These are phyloP conservation scores for Pseudogymnoascus sp. DNA, from an alignment of 2,329 filamentous ascomycete genomes.

Conservation along the genomic window DNA sequence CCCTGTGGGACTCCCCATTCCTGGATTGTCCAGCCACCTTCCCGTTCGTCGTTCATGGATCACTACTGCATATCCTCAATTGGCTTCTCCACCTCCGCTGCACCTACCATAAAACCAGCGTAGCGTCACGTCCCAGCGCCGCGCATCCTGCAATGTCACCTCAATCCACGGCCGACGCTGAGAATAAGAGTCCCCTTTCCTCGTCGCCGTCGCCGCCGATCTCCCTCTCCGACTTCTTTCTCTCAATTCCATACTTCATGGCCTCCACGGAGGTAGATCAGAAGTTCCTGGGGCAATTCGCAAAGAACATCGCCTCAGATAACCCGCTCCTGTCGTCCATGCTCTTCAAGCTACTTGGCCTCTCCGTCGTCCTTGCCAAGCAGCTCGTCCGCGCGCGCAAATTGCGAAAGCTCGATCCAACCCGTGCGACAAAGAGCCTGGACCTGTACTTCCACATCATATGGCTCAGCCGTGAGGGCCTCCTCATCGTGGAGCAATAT, in stretches of 20 bases:
- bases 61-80: slow-evolving; percentile 4
- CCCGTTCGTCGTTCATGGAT: background rate
- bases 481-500: slow-evolving; percentile 79
- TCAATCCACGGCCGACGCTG: background rate
- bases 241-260: slow-evolving; percentile 45
- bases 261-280: slow-evolving; percentile 95
- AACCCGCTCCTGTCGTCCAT: slow-evolving; percentile 74
- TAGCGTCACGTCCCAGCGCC: slow-evolving; percentile 3
- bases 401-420: slow-evolving; percentile 70
- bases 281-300: slow-evolving; percentile 88
- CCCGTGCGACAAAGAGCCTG: slow-evolving; percentile 69
- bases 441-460: slow-evolving; percentile 86
- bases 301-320: slow-evolving; percentile 66
- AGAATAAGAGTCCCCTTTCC: slow-evolving; percentile 1
- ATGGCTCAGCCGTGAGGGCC: slow-evolving; percentile 88
- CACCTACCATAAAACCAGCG: slow-evolving; percentile 1
- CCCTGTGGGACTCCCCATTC: background rate
- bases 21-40: background rate
- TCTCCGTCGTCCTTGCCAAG: slow-evolving; percentile 79
- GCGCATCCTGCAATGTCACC: background rate
- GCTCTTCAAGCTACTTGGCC: slow-evolving; percentile 83
- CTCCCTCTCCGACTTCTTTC: background rate
- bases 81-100: slow-evolving; percentile 2
- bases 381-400: slow-evolving; percentile 78
- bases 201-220: slow-evolving; percentile 1